Conservation (phyloP, 129 eudicot species). For the Flaveria sonorensis region DNA sequence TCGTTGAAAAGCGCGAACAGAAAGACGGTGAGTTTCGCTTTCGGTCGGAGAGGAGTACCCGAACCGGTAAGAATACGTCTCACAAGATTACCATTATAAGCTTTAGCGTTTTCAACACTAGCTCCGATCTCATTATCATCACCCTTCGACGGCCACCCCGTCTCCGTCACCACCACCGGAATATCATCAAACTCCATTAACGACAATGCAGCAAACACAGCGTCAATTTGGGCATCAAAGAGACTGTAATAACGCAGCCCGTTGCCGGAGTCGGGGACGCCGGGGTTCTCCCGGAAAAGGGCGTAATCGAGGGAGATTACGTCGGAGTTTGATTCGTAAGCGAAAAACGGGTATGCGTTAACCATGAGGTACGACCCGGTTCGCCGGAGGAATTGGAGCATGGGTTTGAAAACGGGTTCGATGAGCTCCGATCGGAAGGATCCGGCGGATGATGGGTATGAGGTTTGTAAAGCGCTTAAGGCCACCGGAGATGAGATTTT, state of each 20-base stretch:
- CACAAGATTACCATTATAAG: conserved; percentile 74
- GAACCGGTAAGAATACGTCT: conserved; percentile 65
- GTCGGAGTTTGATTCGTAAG: conserved; percentile 74
- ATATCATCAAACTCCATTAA: conserved; percentile 63
- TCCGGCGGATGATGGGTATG: conserved; percentile 82
- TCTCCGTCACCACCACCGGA: conserved; percentile 66
- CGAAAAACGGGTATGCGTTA: conserved; percentile 83
- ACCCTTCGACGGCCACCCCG: conserved; percentile 96
- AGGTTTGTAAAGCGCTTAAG: conserved; percentile 57
- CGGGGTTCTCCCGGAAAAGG: conserved; percentile 72
- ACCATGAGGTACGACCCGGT: conserved; percentile 84
- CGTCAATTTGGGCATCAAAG: conserved; percentile 96
- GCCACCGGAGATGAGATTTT: conserved; percentile 86
- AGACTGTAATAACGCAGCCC: conserved; percentile 72
- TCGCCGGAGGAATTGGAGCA: conserved; percentile 61
- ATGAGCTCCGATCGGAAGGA: conserved; percentile 64
- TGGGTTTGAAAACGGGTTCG: conserved; percentile 70
- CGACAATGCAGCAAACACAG: conserved; percentile 88
- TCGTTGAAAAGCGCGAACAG: conserved; percentile 87
- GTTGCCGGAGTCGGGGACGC: conserved; percentile 70
- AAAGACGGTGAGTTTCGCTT: conserved; percentile 69
- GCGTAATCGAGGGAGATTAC: conserved; percentile 87
- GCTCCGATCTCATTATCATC: conserved; percentile 78
- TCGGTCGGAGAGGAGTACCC: conserved; percentile 81
- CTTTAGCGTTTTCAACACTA: conserved; percentile 60